Evolutionary conservation across 1,139 yeast species (phyloP).

Genomic region (Debaryomyces udenii): DNA sequence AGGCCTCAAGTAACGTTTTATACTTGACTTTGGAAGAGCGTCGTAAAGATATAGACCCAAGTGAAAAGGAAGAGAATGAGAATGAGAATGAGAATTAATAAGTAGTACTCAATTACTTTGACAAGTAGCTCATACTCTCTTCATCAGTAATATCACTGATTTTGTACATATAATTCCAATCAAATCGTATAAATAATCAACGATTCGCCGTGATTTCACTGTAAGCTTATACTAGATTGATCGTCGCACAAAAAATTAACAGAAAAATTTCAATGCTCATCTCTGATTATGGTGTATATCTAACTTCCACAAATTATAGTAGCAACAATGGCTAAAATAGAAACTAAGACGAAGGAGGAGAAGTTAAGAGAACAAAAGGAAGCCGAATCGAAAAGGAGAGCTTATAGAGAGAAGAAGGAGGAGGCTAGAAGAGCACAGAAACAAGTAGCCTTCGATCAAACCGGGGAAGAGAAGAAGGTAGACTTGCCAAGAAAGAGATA

Average conservation of each 20-base stretch:
- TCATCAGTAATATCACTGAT: slow-evolving; percentile 7
- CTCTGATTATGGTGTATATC: neutral
- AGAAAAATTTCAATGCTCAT: slow-evolving; percentile 10
- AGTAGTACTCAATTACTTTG: neutral
- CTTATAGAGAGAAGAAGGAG: slow-evolving; percentile 43
- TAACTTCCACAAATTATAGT: neutral
- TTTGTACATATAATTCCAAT: slow-evolving; percentile 4
- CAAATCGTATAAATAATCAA: too few species aligned
- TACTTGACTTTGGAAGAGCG: slow-evolving; percentile 75
- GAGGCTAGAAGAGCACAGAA: slow-evolving; percentile 38
- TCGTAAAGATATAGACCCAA: slow-evolving; percentile 45
- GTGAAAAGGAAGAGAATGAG: slow-evolving; percentile 17
- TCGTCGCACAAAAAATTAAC: slow-evolving; percentile 8
- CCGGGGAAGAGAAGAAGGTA: slow-evolving; percentile 23
- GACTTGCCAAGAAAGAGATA: slow-evolving; percentile 79
- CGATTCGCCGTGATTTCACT: too few species aligned
- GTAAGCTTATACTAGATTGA: too few species aligned
- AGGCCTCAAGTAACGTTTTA: slow-evolving; percentile 64
- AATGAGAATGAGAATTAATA: too few species aligned
- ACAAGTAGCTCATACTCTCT: neutral
- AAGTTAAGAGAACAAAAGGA: slow-evolving; percentile 33
- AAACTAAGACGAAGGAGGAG: slow-evolving; percentile 25
- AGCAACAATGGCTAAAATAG: slow-evolving; percentile 5
- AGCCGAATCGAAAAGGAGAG: slow-evolving; percentile 41
- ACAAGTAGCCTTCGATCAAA: slow-evolving; percentile 30